phyloP scores from a whole-genome alignment of 1,139 yeast species.

The Candida albicans region DNA sequence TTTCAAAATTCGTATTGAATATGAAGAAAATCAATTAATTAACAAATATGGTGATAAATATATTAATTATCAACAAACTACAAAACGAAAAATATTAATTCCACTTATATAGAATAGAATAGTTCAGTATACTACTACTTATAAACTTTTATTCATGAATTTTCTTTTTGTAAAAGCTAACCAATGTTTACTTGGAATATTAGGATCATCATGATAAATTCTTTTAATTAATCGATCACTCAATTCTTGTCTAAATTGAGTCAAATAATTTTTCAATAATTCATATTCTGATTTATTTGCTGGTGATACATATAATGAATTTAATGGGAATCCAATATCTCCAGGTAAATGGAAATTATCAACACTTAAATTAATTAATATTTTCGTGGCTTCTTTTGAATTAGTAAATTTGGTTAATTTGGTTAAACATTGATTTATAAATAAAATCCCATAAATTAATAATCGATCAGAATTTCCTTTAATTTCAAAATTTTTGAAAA shows the following conservation, averaged over 20 bases:
- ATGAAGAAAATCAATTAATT: constrained; percentile 38
- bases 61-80: constrained; percentile 23
- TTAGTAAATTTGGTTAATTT: constrained; percentile 50
- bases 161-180: constrained; percentile 91
- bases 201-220: constrained; percentile 59
- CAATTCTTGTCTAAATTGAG: constrained; percentile 93
- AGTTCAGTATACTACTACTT: too few species aligned
- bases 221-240: constrained; percentile 76
- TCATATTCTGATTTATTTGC: constrained; percentile 74
- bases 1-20: constrained; percentile 33
- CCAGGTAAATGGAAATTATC: constrained; percentile 94
- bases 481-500: constrained; percentile 94
- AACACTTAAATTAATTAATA: constrained; percentile 77
- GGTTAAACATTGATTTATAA: constrained; percentile 79
- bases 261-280: constrained; percentile 73
- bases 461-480: constrained; percentile 94
- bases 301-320: constrained; percentile 79
- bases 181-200: constrained; percentile 79
- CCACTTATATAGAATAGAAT: constrained; percentile 24
- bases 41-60: constrained; percentile 33
- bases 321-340: constrained; percentile 89
- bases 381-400: constrained; percentile 67
- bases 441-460: constrained; percentile 93
- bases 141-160: constrained; percentile 84
- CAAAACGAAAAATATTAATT: constrained; percentile 25